A percentile compares a stretch with the other conserved stretches of the same genome.
Conservation (phyloP, 441 rosid species). For the Erodium trifolium region DNA sequence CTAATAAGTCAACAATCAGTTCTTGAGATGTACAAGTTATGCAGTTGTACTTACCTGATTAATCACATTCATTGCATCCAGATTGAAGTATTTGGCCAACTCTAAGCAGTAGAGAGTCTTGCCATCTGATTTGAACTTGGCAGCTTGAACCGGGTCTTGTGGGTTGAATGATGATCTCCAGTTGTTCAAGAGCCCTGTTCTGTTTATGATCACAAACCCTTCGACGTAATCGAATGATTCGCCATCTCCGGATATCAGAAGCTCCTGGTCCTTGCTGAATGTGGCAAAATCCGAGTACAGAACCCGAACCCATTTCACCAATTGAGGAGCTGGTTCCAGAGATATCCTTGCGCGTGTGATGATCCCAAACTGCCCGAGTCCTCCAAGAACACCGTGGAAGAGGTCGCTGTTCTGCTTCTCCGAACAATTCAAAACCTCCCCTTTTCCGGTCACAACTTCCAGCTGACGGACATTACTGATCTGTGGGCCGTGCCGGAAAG, state of each 20-base stretch:
- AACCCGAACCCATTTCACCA: constrained; percentile 89
- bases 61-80: constrained; percentile 28
- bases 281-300: constrained; percentile 66
- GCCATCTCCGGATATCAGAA: constrained; percentile 39
- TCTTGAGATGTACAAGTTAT: no score
- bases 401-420: constrained; percentile 75
- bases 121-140: constrained; percentile 66
- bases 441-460: constrained; percentile 80
- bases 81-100: constrained; percentile 63
- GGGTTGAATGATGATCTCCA: constrained; percentile 84
- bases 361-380: constrained; percentile 98
- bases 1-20: no score
- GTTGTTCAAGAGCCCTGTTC: constrained; percentile 58
- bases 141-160: constrained; percentile 55
- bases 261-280: constrained; percentile 76
- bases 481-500: constrained; percentile 53
- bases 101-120: constrained; percentile 76
- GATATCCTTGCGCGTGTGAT: constrained; percentile 83
- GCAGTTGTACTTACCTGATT: constrained; percentile 38
- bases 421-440: constrained; percentile 69
- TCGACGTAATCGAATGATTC: constrained; percentile 73
- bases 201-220: constrained; percentile 73
- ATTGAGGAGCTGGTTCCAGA: constrained; percentile 66
- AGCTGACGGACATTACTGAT: constrained; percentile 85
- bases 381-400: constrained; percentile 85